These are phyloP conservation scores for Phytophthora pini DNA, from an alignment of 352 stramenopile genomes.

Conservation along the genomic window DNA sequence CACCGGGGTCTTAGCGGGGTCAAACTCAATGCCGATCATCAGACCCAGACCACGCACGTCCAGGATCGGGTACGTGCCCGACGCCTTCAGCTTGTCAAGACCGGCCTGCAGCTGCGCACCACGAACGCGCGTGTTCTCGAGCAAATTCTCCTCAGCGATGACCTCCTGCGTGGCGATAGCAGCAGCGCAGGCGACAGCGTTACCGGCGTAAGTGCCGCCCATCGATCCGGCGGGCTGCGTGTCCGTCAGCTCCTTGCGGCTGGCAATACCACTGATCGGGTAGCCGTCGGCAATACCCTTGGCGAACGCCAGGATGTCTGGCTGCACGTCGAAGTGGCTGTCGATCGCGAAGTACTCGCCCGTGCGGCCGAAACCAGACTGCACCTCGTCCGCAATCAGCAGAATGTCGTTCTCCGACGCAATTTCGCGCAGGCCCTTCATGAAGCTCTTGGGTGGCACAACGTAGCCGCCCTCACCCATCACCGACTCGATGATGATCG, in stretches of 20 bases:
- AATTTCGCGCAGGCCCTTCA: conserved; percentile 91
- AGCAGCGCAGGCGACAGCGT: conserved; percentile 91
- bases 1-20: conserved; percentile 49
- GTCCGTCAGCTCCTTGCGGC: conserved; percentile 88
- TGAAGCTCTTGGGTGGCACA: conserved; percentile 91
- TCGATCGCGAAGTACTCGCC: conserved; percentile 90
- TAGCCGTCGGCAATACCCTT: conserved; percentile 93
- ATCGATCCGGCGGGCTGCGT: conserved; percentile 88
- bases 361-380: conserved; percentile 91
- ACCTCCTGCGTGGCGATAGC: conserved; percentile 90
- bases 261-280: conserved; percentile 90
- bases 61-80: conserved; percentile 75
- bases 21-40: conserved; percentile 95
- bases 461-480: conserved; percentile 94
- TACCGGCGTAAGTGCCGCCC: conserved; percentile 94
- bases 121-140: conserved; percentile 83
- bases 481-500: conserved; percentile 93
- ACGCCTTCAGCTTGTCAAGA: conserved; percentile 79
- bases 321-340: conserved; percentile 82
- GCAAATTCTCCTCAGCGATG: conserved; percentile 90
- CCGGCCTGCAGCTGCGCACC: conserved; percentile 79
- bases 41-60: conserved; percentile 93
- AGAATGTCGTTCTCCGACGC: conserved; percentile 94
- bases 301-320: conserved; percentile 94
- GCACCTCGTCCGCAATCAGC: conserved; percentile 94